Conservation (phyloP, 495 filamentous ascomycete genomes). For the Penicillium tannophilum region DNA sequence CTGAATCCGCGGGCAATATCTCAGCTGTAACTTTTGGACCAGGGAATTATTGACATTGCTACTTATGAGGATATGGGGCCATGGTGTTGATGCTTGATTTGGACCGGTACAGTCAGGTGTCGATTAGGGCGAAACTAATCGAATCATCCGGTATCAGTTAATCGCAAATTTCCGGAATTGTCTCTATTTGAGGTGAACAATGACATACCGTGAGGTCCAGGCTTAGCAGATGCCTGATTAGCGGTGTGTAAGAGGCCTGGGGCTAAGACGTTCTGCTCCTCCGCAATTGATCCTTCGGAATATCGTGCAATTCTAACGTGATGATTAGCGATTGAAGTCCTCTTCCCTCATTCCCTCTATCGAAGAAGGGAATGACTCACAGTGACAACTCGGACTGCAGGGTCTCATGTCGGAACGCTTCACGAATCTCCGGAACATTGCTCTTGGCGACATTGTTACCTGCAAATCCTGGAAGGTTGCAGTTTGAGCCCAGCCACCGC, state of each 20-base stretch:
- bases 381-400: constrained; percentile 77
- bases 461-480: constrained; percentile 67
- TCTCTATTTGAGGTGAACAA: neutral
- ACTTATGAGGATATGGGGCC: neutral
- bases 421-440: constrained; percentile 90
- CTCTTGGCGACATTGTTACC: constrained; percentile 94
- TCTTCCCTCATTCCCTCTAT: neutral
- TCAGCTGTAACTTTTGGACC: neutral
- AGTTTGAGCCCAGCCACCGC: constrained; percentile 82
- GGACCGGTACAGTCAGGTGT: neutral
- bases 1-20: neutral
- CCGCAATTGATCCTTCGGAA: constrained; percentile 18
- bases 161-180: neutral
- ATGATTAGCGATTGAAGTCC: neutral
- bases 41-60: neutral
- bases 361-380: constrained; percentile 49
- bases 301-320: constrained; percentile 34
- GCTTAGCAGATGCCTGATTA: constrained; percentile 19
- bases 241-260: constrained; percentile 23
- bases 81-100: neutral
- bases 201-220: neutral
- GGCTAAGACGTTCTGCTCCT: constrained; percentile 19
- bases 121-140: neutral
- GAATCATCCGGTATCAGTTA: neutral
- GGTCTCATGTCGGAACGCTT: constrained; percentile 85